Conservation (phyloP, 352 stramenopile species). For the Globisporangium ultimum region DNA sequence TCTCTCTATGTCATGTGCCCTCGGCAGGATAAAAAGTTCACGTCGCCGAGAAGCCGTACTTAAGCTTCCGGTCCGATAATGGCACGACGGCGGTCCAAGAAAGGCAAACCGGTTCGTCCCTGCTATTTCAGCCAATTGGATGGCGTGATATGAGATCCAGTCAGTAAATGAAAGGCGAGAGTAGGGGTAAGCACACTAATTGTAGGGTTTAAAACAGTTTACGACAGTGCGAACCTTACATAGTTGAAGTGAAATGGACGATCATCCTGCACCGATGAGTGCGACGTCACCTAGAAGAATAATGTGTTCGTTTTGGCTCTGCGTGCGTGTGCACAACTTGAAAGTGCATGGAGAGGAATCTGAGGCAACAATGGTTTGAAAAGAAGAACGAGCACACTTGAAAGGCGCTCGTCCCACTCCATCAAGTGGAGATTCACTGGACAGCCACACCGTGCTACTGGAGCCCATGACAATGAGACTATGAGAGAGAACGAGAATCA, state of each 20-base stretch:
- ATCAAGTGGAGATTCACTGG: no score
- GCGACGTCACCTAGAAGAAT: not conserved
- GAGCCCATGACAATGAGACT: no score
- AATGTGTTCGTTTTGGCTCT: no score
- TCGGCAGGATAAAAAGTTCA: not conserved
- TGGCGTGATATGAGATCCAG: not conserved
- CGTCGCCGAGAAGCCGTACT: not conserved
- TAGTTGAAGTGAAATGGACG: not conserved
- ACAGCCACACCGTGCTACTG: no score
- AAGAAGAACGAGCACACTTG: no score
- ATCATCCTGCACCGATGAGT: not conserved
- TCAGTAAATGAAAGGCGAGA: not conserved
- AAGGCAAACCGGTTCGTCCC: not conserved
- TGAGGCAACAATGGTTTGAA: no score
- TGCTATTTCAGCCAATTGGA: not conserved
- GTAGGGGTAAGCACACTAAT: not conserved
- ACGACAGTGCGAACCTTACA: not conserved
- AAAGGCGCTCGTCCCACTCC: no score
- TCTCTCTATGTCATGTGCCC: not conserved
- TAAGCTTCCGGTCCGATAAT: conserved; percentile 1
- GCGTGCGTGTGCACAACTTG: no score
- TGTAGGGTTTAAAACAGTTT: not conserved
- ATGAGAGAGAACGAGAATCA: no score
- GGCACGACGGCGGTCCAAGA: not conserved
- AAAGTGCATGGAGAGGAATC: no score